These are phyloP conservation scores for Neonectria magnoliae DNA, from an alignment of 2,329 filamentous ascomycete species.

Conservation along the genomic window DNA sequence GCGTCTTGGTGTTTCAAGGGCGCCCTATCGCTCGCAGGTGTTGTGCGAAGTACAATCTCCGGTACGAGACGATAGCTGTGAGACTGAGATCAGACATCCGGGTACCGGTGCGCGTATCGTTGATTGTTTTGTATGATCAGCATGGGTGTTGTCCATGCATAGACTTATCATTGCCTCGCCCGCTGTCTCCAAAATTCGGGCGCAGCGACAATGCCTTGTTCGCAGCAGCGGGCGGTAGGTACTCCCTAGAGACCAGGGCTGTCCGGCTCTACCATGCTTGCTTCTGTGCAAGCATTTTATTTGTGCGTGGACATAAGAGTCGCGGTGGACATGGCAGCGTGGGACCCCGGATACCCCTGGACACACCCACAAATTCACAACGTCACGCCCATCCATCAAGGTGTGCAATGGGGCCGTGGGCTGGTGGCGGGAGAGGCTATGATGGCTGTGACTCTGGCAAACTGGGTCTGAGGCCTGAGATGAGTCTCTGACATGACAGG, in stretches of 20 bases:
- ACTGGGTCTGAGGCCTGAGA: background rate
- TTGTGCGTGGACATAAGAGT: conserved; percentile 18
- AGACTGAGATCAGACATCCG: background rate
- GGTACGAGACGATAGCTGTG: conserved; percentile 9
- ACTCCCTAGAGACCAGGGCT: background rate
- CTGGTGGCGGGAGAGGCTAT: conserved; percentile 12
- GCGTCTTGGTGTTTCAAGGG: conserved; percentile 19
- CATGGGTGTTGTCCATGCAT: conserved; percentile 22
- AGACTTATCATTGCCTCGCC: conserved; percentile 24
- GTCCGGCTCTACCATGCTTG: background rate
- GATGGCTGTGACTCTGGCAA: conserved; percentile 2
- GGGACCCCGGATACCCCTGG: conserved; percentile 19
- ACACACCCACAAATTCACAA: conserved; percentile 22
- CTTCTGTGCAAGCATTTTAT: conserved; percentile 20
- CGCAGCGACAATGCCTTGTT: conserved; percentile 16
- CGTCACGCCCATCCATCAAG: conserved; percentile 18
- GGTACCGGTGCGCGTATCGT: background rate
- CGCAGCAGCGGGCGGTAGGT: conserved; percentile 17
- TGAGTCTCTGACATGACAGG: conserved; percentile 4
- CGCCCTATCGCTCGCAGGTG: conserved; percentile 7
- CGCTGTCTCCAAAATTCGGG: conserved; percentile 15
- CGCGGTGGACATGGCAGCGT: conserved; percentile 14
- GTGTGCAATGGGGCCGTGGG: conserved; percentile 5
- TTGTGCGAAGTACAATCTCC: background rate
- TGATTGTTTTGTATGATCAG: background rate